A percentile compares a stretch with the other conserved stretches of the same genome.
phyloP scores from a whole-genome alignment of 768 basidiomycete genomes.

The Kwoniella dendrophila region DNA sequence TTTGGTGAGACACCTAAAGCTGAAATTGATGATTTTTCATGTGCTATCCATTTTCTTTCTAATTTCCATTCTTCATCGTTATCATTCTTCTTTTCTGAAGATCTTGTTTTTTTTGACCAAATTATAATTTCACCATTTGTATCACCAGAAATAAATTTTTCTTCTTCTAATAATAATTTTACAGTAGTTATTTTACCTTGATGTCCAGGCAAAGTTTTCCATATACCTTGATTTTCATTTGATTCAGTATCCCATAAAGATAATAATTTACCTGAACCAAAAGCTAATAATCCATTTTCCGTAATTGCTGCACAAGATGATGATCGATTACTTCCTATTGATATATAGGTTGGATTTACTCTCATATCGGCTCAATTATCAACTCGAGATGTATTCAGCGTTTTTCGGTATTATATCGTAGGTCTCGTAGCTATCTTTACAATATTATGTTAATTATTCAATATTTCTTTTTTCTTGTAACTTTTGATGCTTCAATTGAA shows the following conservation, averaged over 20 bases:
- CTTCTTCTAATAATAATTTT: slow-evolving; percentile 63
- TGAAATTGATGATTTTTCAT: slow-evolving; percentile 68
- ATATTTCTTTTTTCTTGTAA: too few relatives aligned
- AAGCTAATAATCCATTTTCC: slow-evolving; percentile 60
- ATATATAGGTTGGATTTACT: slow-evolving; percentile 42
- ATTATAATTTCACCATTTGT: slow-evolving; percentile 68
- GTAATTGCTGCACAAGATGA: slow-evolving; percentile 50
- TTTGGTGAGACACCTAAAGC: slow-evolving; percentile 59
- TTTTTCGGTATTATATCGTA: too few relatives aligned
- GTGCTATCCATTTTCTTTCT: slow-evolving; percentile 61
- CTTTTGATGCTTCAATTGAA: too few relatives aligned
- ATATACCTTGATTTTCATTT: slow-evolving; percentile 59
- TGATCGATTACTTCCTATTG: slow-evolving; percentile 52
- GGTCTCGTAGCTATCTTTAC: too few relatives aligned
- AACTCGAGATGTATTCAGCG: too few relatives aligned
- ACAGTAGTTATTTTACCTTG: slow-evolving; percentile 73
- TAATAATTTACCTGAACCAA: slow-evolving; percentile 64
- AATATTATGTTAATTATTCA: too few relatives aligned
- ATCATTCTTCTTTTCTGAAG: not conserved
- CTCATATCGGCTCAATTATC: too few relatives aligned
- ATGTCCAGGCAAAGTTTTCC: slow-evolving; percentile 74
- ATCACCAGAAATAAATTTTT: slow-evolving; percentile 69
- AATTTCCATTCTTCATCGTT: slow-evolving; percentile 20
- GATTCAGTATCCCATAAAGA: slow-evolving; percentile 62
- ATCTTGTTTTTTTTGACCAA: slow-evolving; percentile 60